Base-by-base conservation (phyloP, 768 basidiomycete genomes). In the Russula griseocarnosa region DNA sequence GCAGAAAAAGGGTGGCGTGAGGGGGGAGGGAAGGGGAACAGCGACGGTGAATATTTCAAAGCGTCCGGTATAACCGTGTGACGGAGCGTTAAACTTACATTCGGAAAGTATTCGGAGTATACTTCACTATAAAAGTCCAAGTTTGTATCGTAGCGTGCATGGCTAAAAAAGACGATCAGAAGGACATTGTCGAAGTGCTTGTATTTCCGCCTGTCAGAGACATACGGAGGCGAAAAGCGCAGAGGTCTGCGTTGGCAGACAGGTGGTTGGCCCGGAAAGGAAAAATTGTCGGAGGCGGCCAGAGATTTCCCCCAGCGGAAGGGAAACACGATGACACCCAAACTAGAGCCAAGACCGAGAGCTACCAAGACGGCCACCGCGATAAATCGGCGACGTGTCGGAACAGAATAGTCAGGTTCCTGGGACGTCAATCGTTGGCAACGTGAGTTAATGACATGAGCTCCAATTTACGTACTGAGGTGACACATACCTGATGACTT, bases 131-230 rank as follows among this genome's bases (percentile, higher is more conserved):
- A 78, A 61, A 71, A 78, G 62, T 82, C 81, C 28, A 82, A 64
- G 61, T 82, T 81, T 36, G 71, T 71, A 66, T 80, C 73, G 58
- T 82, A 82, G 51, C 81, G 70, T 26, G 78, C 69, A 61, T 82
- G 81, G 54, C 80, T 82, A 61, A 82, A 82, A 71, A 82, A 82
- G 10, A 81, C 79, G 53, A 82, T 69, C 38, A 82, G 69, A 13
- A 82, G 70, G 16, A 82, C 65, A 51, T 80, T 70, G 62, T 75
- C 74, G 65, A 82, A 82, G 11, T 70, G 69, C 36, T 73, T 71
- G 56, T 77, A 79, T 49, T 69, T 69, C 36, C 69, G 61, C 24
- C 69, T 30, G 66, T 64, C 54, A 58, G 66, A 30, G 26, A 20
- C 49, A 20, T 4, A 60, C 20, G 59, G 44, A 40, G 68, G 69